Conservation (phyloP, 257 asterid species). For the Penstemon newberryi region DNA sequence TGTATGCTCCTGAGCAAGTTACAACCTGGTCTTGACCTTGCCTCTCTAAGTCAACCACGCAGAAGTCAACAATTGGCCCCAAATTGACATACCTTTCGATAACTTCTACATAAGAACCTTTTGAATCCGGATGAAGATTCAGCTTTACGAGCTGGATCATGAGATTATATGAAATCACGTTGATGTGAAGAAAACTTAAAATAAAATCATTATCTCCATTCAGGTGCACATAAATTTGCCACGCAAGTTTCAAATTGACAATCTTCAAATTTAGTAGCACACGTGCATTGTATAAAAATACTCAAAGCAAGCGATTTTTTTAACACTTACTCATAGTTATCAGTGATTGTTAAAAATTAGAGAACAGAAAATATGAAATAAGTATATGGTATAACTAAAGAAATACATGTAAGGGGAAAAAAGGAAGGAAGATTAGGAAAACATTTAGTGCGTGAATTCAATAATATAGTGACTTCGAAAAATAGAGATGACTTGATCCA, state of each 20-base stretch:
- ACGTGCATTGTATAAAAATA: too few relatives aligned
- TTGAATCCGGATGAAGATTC: conserved; percentile 79
- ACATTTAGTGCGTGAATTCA: not conserved
- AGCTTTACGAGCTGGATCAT: conserved; percentile 71
- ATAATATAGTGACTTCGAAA: not conserved
- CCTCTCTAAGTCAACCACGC: conserved; percentile 91
- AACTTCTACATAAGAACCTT: conserved; percentile 89
- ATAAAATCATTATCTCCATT: too few relatives aligned
- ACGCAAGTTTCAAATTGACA: not conserved
- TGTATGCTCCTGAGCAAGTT: conserved; percentile 94
- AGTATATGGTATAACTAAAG: not conserved
- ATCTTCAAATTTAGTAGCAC: not conserved
- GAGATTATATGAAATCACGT: not conserved
- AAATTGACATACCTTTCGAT: conserved; percentile 83
- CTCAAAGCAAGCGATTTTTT: too few relatives aligned
- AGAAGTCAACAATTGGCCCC: conserved; percentile 95
- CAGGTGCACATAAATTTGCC: too few relatives aligned
- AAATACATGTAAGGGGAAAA: not conserved
- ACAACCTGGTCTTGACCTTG: conserved; percentile 99
- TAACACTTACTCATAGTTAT: too few relatives aligned
- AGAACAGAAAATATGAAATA: too few relatives aligned
- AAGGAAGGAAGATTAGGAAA: not conserved
- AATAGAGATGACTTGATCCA: not conserved
- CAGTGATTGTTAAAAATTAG: too few relatives aligned
- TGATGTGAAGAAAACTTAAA: too few relatives aligned